Base-by-base conservation (phyloP, 208 protist species). In the Naegleria fowleri region DNA sequence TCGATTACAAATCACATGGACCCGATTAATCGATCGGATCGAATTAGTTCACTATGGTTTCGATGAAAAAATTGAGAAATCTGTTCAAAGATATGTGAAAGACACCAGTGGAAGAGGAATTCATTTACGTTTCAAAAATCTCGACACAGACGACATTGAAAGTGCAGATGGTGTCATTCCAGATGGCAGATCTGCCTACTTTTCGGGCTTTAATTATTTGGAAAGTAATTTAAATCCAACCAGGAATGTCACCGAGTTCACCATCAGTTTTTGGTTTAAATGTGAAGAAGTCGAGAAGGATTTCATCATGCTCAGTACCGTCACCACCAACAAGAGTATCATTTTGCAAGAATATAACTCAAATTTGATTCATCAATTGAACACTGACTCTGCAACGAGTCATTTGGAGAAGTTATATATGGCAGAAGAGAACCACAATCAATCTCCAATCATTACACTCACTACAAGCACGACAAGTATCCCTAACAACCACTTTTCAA, bases 201-300 rank as follows among this genome's bases (percentile, higher is more conserved):
- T 83, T 83, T 83, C 75, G 5, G 75, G 75, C 13, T 83, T 83
- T 29, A 83, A 83, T 39, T 83, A 83, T 36, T 83, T 83, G 75
- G 22, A n/a, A 39, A 40, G 75, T 83, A n/a, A 36, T n/a, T 83
- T 38, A 15, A 83, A 83, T 83, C 75, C 75, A 83, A 40, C 33
- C 0, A 83, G 75, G 39, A 83, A 83, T 83, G 13, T 83, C 7
- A 40, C 75, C 19, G 75, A 83, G 29, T 83, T 83, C 39, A 83
- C 75, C 0, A 83, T 83, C 33, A 40, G n/a, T 40, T 83, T 83
- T 39, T 83, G 75, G 75, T 83, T 83, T 39, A 83, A 83, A 39
- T 83, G 33, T 83, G 22, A 16, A 36, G 11, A 22, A 39, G 29
- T 67, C 4, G 55, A 67, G 55, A 67, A 67, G 55, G 55, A 67